phyloP scores from a whole-genome alignment of 768 basidiomycete species.

The Psilocybe subaeruginosa region DNA sequence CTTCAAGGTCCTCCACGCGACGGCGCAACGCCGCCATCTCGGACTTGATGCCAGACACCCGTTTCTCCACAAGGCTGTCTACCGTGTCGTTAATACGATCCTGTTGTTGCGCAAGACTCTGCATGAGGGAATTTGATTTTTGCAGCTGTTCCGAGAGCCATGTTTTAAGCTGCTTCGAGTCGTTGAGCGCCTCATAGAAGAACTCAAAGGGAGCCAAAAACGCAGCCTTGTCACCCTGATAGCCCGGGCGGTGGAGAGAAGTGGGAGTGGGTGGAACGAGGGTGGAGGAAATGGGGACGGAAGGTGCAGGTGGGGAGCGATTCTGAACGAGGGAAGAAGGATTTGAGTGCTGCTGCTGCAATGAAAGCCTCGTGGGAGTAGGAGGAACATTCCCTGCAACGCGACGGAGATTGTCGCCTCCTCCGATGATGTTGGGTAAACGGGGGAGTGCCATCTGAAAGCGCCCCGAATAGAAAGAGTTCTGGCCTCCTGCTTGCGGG shows the following conservation, averaged over 20 bases:
- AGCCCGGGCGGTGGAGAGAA: conserved; percentile 62
- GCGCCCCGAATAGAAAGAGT: conserved; percentile 31
- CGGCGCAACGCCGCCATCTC: conserved; percentile 65
- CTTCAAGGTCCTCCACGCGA: conserved; percentile 73
- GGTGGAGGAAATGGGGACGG: conserved; percentile 59
- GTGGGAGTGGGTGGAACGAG: conserved; percentile 73
- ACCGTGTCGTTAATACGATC: conserved; percentile 64
- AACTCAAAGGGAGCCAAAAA: conserved; percentile 83
- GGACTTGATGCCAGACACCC: conserved; percentile 56
- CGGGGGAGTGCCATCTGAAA: conserved; percentile 67
- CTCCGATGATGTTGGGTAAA: conserved; percentile 52
- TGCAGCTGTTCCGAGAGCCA: conserved; percentile 79
- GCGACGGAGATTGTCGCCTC: conserved; percentile 47
- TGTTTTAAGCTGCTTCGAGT: conserved; percentile 75
- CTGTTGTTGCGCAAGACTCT: conserved; percentile 58
- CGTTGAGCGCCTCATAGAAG: conserved; percentile 85
- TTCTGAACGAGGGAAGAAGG: conserved; percentile 27
- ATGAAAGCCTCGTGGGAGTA: conserved; percentile 58
- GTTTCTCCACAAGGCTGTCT: conserved; percentile 63
- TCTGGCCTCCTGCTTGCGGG: conserved; percentile 48
- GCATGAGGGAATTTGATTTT: conserved; percentile 58
- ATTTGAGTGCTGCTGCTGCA: conserved; percentile 1
- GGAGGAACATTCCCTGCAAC: conserved; percentile 69
- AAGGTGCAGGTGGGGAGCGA: conserved; percentile 45
- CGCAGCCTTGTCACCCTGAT: conserved; percentile 67